These are phyloP conservation scores for Ciborinia camelliae DNA, from an alignment of 2,329 filamentous ascomycete species.

Conservation along the genomic window DNA sequence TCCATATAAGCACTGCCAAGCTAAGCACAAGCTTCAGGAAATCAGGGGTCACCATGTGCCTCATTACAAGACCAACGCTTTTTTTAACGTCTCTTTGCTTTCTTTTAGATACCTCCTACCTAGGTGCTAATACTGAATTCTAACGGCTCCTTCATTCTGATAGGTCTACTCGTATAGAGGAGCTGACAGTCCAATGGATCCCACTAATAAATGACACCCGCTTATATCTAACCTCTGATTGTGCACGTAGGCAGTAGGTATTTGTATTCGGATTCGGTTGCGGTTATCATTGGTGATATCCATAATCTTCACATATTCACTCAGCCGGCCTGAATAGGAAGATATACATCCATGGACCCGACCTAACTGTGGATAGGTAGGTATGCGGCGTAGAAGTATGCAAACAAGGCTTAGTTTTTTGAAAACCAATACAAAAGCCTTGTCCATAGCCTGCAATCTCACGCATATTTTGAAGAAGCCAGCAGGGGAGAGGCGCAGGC, in stretches of 20 bases:
- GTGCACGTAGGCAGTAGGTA: too few relatives aligned
- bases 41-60: not conserved
- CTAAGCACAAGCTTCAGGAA: not conserved
- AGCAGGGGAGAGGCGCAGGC: not conserved
- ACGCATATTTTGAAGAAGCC: not conserved
- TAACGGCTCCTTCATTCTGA: not conserved
- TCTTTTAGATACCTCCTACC: too few relatives aligned
- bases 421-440: not conserved
- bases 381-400: conserved; percentile 1
- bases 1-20: not conserved
- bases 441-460: conserved; percentile 5
- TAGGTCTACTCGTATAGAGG: not conserved
- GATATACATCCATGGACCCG: not conserved
- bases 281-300: too few relatives aligned
- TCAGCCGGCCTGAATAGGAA: not conserved
- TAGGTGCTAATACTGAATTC: too few relatives aligned
- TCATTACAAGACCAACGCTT: not conserved
- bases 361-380: not conserved
- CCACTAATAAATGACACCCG: too few relatives aligned
- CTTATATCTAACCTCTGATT: not conserved
- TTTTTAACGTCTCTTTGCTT: not conserved
- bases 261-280: not conserved
- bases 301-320: not conserved
- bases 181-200: not conserved
- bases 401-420: conserved; percentile 7